Evolutionary conservation across 2,329 filamentous ascomycete genomes (phyloP), one percentile per base, ranked within the genome.

Genomic region (Fusarium algeriense): DNA sequence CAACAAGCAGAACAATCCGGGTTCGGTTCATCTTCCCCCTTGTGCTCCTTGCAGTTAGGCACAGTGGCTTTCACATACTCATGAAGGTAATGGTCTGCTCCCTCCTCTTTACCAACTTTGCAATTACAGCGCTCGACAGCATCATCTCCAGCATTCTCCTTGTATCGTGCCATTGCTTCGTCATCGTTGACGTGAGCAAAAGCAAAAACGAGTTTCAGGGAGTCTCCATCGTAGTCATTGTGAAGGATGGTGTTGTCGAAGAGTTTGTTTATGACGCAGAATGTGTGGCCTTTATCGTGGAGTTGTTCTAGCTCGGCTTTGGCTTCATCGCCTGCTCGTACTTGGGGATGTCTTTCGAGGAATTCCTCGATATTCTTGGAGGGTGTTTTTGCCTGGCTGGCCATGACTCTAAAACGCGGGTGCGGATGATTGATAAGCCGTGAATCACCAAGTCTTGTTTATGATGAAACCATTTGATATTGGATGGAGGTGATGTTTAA

Each of bases 311-410:
- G 46, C 19, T 64, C 32, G 1, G 20, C 26, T 26, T 54, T 40
- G n/a, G 45, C 56, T 5, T 50, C 9, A 2, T 26, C 7, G 7
- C 34, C 34, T 1, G 20, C 44, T 28, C 20, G 12, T 19, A 64
- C 57, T 45, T 62, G 34, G 1, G 60, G 45, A 38, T 64, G 56
- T 8, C 56, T 32, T 1, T 40, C 5, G 13, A 62, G 38, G 3
- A 64, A 64, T 35, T 64, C 56, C 0, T 23, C n/a, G 2, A 62
- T 40, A 7, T n/a, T 30, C 9, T 23, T 61, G 3, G 45, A 63
- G 0, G 60, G 38, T 1, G 26, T 3, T 8, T 19, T 23, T 11
- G 52, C 15, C 15, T 30, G 40, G 3, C 26, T 15, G 8, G 50
- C 14, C 35, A 60, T 60, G 12, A 10, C 28, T 19, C 5, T 11